A percentile compares a stretch with the other conserved stretches of the same genome.
Conservation (phyloP, 169 alveolate genomes). For the Babesia bovis region DNA sequence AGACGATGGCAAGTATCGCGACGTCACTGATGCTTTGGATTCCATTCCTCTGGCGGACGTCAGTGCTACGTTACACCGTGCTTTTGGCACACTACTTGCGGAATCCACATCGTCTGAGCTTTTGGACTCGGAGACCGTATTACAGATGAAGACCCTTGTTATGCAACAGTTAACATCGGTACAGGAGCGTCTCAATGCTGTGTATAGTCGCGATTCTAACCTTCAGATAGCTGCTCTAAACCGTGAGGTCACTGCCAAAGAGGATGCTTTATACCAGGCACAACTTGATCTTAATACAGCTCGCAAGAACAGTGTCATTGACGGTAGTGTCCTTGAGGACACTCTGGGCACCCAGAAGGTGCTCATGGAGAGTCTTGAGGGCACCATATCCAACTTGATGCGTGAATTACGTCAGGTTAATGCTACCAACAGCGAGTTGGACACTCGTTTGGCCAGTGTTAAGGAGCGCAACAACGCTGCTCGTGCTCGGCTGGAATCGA, state of each 20-base stretch:
- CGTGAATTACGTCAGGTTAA: slow-evolving; percentile 6
- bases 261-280: slow-evolving; percentile 11
- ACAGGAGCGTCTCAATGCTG: slow-evolving; percentile 5
- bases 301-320: neutral
- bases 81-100: neutral
- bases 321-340: slow-evolving; percentile 31
- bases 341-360: slow-evolving; percentile 25
- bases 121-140: slow-evolving; percentile 10
- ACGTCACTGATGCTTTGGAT: neutral
- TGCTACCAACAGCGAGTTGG: neutral
- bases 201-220: slow-evolving; percentile 10
- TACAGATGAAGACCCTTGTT: neutral
- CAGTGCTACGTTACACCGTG: neutral
- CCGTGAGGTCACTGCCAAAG: slow-evolving; percentile 25
- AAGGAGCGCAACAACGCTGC: neutral
- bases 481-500: slow-evolving; percentile 2
- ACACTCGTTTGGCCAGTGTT: slow-evolving; percentile 6
- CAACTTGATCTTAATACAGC: slow-evolving; percentile 29
- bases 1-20: slow-evolving; percentile 6
- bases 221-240: slow-evolving; percentile 20
- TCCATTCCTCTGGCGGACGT: neutral
- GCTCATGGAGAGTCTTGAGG: slow-evolving; percentile 22
- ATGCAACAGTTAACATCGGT: neutral
- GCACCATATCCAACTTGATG: slow-evolving; percentile 6
- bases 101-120: neutral